Conservation (phyloP, 257 asterid genomes). For the Agastache rugosa region DNA sequence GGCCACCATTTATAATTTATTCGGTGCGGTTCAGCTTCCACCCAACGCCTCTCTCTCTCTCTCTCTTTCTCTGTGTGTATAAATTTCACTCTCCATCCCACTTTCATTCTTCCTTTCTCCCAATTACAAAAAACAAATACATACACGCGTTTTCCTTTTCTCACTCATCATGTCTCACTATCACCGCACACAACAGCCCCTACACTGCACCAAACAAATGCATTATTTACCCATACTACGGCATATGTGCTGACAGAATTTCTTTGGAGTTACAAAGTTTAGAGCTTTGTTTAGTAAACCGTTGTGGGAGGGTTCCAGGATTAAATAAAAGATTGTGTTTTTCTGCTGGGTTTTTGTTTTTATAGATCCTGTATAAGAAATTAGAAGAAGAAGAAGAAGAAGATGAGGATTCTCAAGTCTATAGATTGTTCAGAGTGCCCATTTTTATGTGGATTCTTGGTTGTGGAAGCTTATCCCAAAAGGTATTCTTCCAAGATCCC, state of each 20-base stretch:
- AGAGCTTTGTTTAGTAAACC: conserved; percentile 6
- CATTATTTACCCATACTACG: conserved; percentile 19
- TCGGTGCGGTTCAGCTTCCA: conserved; percentile 45
- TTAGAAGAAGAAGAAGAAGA: neutral
- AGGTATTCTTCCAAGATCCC: conserved; percentile 98
- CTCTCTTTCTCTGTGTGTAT: conserved; percentile 1
- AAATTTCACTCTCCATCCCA: conserved; percentile 20
- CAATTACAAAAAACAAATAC: neutral
- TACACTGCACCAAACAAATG: neutral
- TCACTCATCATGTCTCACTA: conserved; percentile 37
- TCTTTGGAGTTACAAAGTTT: conserved; percentile 22
- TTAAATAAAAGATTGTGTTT: neutral
- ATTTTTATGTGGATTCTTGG: conserved; percentile 69
- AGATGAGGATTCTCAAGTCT: conserved; percentile 64
- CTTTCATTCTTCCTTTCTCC: conserved; percentile 10
- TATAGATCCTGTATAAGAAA: conserved; percentile 22
- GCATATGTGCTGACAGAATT: conserved; percentile 25
- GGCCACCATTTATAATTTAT: conserved; percentile 33
- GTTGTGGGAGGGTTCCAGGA: conserved; percentile 16
- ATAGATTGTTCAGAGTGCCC: conserved; percentile 62
- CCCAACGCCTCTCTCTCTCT: neutral
- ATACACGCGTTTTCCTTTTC: conserved; percentile 40
- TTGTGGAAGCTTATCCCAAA: conserved; percentile 94
- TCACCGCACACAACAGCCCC: conserved; percentile 33
- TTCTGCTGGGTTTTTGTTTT: neutral